Evolutionary conservation across 306 rosid genomes (phyloP).

Genomic region (Carpinus viminea): DNA sequence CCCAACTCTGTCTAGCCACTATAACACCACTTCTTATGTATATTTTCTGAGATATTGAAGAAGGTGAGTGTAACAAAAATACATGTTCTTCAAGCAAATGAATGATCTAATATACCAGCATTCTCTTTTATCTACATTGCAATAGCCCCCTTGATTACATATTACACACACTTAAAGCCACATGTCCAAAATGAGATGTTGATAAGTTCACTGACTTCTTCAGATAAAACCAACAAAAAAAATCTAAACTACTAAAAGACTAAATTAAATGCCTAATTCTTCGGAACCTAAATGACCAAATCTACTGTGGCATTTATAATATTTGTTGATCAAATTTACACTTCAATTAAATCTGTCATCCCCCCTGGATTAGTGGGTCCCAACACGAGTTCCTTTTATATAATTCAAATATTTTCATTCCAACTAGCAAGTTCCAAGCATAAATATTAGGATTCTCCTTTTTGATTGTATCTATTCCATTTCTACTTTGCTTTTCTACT

Average conservation of each 20-base stretch:
- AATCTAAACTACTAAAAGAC: too few species aligned
- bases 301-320: background rate
- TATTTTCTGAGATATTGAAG: too few species aligned
- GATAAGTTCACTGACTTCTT: too few species aligned
- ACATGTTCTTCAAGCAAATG: too few species aligned
- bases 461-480: background rate
- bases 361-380: background rate
- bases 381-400: background rate
- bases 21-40: too few species aligned
- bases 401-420: background rate
- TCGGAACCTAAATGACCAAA: background rate
- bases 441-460: background rate
- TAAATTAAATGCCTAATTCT: too few species aligned
- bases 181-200: too few species aligned
- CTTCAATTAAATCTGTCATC: background rate
- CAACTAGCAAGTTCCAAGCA: background rate
- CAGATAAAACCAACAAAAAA: too few species aligned
- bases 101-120: background rate
- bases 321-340: background rate
- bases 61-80: too few species aligned
- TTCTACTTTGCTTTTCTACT: background rate
- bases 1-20: too few species aligned
- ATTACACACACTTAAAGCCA: background rate
- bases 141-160: background rate
- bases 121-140: constrained; percentile 2